These are phyloP conservation scores for Phytophthora vignae DNA, from an alignment of 352 stramenopile genomes.

Conservation along the genomic window DNA sequence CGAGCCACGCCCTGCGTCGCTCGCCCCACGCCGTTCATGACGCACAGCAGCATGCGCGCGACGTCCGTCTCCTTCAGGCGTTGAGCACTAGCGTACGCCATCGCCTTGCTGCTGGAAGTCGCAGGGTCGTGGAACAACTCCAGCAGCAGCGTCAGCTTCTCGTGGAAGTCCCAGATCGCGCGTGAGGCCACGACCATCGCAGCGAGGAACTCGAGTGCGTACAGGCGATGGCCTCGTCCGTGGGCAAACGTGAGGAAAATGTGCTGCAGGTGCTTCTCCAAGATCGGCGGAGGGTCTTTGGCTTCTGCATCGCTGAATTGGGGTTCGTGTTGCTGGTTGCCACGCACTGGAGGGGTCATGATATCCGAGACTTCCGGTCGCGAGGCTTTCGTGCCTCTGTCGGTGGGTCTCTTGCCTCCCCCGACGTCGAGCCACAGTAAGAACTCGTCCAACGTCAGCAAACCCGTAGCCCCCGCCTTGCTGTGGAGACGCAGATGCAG, in stretches of 20 bases:
- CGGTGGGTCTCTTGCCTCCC: background rate
- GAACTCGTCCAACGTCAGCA: slow-evolving; percentile 60
- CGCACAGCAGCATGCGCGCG: slow-evolving; percentile 59
- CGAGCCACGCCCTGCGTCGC: slow-evolving; percentile 53
- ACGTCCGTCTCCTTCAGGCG: slow-evolving; percentile 68
- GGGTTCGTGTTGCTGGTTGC: slow-evolving; percentile 19
- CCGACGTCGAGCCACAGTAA: slow-evolving; percentile 50
- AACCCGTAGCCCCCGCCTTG: slow-evolving; percentile 32
- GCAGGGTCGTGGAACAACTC: slow-evolving; percentile 64
- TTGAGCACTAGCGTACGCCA: slow-evolving; percentile 11
- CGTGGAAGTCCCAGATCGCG: slow-evolving; percentile 66
- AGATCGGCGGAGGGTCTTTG: slow-evolving; percentile 31
- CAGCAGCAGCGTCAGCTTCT: slow-evolving; percentile 64
- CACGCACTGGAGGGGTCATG: slow-evolving; percentile 47
- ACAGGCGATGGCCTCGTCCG: slow-evolving; percentile 39
- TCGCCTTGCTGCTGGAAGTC: slow-evolving; percentile 19
- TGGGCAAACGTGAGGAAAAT: slow-evolving; percentile 65
- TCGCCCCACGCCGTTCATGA: slow-evolving; percentile 62
- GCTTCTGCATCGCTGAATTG: background rate
- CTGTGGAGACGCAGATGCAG: slow-evolving; percentile 44
- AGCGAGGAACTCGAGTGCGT: slow-evolving; percentile 70
- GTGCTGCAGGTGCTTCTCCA: slow-evolving; percentile 69
- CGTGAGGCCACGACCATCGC: slow-evolving; percentile 62
- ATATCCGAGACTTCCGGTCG: slow-evolving; percentile 43
- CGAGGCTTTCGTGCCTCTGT: slow-evolving; percentile 12